Base-by-base conservation (phyloP, 805 yeast species). In the Pichia insulana region DNA sequence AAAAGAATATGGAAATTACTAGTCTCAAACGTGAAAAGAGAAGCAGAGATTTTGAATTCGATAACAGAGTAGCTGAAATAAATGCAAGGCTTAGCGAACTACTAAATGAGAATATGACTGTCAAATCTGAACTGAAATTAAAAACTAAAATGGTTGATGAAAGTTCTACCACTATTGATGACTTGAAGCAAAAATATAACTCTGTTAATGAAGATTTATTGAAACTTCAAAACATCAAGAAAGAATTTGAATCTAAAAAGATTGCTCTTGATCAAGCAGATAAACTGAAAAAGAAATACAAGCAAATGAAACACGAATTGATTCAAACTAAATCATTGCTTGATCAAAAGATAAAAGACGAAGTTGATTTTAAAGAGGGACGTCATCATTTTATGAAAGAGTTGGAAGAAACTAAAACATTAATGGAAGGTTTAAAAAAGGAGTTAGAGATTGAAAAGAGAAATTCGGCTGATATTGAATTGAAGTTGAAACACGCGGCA, bases 291-390 rank as follows among this genome's bases (percentile, higher is more conserved):
- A 50, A 45, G 48, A 63, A 52, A 45, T 65, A 57, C 42, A 61
- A 57, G 40, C 65, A 64, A 37, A 55, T 77, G 19, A 72, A 74
- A 46, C 69, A 67, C 32, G 75, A 73, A 37, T 68, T 70, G 7
- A 55, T 51, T 35, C 69, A 69, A 47, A 66, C 73, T 7, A 64
- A 62, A 35, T 61, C 61, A 4, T 49, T 72, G 8, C 53, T 71
- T 30, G 70, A 70, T 39, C 63, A 63, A 31, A 68, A 64, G 43
- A 63, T 65, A 27, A 55, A 59, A n/a, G 73, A 67, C 41, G 73
- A 68, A 43, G 59, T 65, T 30, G 61, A 61, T 28, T 69, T 70
- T 45, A 67, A 62, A 17, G 67, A 61, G 13, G 62, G 68, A 34
- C 71, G 65, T 46, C 71, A 65, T 45, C 57, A 60, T 37, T 63